Percentiles rank a stretch among this genome's conserved stretches.
phyloP scores from a whole-genome alignment of 1,284 basidiomycete genomes.

The Sutorius eximius region DNA sequence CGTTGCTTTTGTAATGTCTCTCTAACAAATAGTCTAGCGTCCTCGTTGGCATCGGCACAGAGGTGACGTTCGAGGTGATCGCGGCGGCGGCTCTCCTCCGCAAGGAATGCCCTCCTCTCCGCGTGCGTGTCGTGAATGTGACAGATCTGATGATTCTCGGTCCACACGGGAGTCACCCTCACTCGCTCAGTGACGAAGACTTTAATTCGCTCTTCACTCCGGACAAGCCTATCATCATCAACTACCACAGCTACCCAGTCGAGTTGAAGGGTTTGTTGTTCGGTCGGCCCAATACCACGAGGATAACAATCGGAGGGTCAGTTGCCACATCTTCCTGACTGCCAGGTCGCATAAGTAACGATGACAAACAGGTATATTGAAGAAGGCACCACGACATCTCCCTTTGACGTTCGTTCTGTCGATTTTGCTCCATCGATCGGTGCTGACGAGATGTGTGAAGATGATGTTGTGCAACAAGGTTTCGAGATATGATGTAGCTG shows the following conservation, averaged over 20 bases:
- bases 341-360: conserved; percentile 40
- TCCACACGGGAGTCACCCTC: conserved; percentile 68
- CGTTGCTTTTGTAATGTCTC: neutral
- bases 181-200: conserved; percentile 63
- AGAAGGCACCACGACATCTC: conserved; percentile 70
- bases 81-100: conserved; percentile 75
- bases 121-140: conserved; percentile 80
- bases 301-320: conserved; percentile 55
- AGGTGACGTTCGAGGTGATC: conserved; percentile 75
- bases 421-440: neutral
- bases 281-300: conserved; percentile 49
- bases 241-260: conserved; percentile 82
- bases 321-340: conserved; percentile 32
- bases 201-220: conserved; percentile 73
- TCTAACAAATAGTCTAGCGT: conserved; percentile 43
- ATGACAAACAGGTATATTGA: conserved; percentile 60
- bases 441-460: conserved; percentile 31
- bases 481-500: conserved; percentile 63
- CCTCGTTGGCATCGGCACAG: conserved; percentile 73
- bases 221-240: conserved; percentile 72
- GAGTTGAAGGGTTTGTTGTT: conserved; percentile 66
- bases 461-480: conserved; percentile 72
- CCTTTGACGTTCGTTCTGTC: conserved; percentile 52
- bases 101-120: conserved; percentile 58
- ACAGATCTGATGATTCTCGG: conserved; percentile 82